A percentile compares a stretch with the other conserved stretches of the same genome.
These are phyloP conservation scores for Pythium volutum DNA, from an alignment of 352 stramenopile genomes.

Conservation along the genomic window DNA sequence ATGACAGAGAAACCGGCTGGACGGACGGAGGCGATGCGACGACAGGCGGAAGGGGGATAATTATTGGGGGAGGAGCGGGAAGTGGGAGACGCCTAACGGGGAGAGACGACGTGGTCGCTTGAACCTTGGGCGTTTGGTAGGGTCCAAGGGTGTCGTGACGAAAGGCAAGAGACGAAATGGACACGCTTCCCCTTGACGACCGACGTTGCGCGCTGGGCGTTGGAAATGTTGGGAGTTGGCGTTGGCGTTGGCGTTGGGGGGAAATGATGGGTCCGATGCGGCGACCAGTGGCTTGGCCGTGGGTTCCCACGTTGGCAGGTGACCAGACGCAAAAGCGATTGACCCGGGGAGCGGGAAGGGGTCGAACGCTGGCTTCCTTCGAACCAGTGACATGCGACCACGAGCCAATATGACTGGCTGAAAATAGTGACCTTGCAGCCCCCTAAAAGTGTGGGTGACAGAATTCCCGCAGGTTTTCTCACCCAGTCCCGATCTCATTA, in stretches of 20 bases:
- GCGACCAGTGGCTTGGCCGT: background rate
- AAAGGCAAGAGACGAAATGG: too few species aligned
- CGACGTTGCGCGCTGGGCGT: too few species aligned
- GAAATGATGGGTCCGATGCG: too few species aligned
- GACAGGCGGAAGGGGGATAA: conserved; percentile 1
- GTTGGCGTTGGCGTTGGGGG: too few species aligned
- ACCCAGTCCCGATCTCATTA: background rate
- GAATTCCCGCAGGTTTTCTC: too few species aligned
- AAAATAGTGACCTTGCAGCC: background rate
- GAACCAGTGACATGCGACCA: conserved; percentile 13
- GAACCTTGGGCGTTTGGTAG: too few species aligned
- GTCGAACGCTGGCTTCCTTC: conserved; percentile 19
- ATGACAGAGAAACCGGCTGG: conserved; percentile 12
- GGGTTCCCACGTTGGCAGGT: background rate
- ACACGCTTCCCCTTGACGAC: too few species aligned
- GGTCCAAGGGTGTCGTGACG: too few species aligned
- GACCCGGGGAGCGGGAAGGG: background rate
- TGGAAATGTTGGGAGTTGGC: too few species aligned
- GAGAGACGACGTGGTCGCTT: background rate
- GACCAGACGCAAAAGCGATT: background rate
- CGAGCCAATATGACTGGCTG: background rate
- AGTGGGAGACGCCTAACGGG: background rate
- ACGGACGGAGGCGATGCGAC: conserved; percentile 1
- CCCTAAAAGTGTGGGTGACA: background rate
- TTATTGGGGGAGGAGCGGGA: background rate